Evolutionary conservation across 73 alveolate genomes (phyloP).

Genomic region (Uronychia setigera): DNA sequence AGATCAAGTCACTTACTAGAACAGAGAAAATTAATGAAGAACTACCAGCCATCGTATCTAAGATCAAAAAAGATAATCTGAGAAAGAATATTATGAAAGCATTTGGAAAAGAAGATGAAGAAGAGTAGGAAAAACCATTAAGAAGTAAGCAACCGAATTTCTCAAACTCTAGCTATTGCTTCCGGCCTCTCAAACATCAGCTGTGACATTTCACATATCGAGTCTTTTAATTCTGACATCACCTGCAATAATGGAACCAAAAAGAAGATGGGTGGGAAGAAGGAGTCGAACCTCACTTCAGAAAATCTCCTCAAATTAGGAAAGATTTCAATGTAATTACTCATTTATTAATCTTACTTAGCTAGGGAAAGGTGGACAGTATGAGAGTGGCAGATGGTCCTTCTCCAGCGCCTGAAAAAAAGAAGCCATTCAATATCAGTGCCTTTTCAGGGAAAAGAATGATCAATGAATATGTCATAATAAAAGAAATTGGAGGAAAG

Average conservation of each 20-base stretch:
- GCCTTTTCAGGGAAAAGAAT: background rate
- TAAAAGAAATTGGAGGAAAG: background rate
- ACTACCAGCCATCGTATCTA: background rate
- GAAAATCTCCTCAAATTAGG: background rate
- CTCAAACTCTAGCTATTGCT: background rate
- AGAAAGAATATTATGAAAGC: background rate
- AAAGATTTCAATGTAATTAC: background rate
- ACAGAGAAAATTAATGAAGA: background rate
- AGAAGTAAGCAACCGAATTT: background rate
- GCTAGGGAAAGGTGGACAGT: too few species aligned
- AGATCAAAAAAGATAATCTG: background rate
- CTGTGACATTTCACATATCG: background rate
- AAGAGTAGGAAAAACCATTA: background rate
- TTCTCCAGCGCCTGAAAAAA: background rate
- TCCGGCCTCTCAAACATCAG: background rate
- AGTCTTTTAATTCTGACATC: background rate
- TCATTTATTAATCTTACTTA: too few species aligned
- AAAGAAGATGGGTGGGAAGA: background rate
- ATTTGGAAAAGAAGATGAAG: background rate
- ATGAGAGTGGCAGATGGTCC: background rate
- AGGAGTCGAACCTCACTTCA: background rate
- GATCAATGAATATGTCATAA: background rate
- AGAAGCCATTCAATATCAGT: constrained; percentile 1
- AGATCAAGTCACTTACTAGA: background rate
- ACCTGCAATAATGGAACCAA: background rate